Percentiles rank a stretch among this genome's conserved stretches.
These are phyloP conservation scores for Coemansia sp. DNA, from an alignment of 192 early-diverging fungal genomes.

Conservation along the genomic window DNA sequence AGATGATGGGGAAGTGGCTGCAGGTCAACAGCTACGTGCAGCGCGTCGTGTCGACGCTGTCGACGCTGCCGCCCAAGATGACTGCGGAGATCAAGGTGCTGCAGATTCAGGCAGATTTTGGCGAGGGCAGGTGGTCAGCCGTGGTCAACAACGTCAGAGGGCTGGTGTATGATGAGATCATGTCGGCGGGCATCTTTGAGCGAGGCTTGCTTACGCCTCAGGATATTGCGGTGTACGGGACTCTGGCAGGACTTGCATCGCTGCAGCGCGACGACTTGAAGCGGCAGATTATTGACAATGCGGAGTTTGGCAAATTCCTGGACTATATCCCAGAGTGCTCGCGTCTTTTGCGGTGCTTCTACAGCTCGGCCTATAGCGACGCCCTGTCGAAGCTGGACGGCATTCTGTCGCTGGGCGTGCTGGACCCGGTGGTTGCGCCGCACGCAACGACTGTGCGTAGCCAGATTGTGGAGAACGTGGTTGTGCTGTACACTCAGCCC, in stretches of 20 bases:
- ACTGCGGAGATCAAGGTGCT: constrained; percentile 19
- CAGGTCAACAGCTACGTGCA: constrained; percentile 34
- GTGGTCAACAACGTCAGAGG: constrained; percentile 7
- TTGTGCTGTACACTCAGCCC: constrained; percentile 43
- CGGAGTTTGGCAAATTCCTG: constrained; percentile 36
- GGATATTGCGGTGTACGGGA: constrained; percentile 48
- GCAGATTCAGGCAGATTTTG: constrained; percentile 28
- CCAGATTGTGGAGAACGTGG: constrained; percentile 30
- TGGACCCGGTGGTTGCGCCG: constrained; percentile 36
- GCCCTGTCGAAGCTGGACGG: constrained; percentile 21
- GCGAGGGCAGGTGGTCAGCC: constrained; percentile 30
- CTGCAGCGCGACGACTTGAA: constrained; percentile 31
- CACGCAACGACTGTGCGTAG: constrained; percentile 15
- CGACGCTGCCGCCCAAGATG: constrained; percentile 5
- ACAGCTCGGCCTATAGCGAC: constrained; percentile 30
- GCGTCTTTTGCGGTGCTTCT: constrained; percentile 31
- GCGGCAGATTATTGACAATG: constrained; percentile 20
- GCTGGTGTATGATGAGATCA: constrained; percentile 10
- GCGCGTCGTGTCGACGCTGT: constrained; percentile 16
- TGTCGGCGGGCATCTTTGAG: constrained; percentile 9
- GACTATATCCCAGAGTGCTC: constrained; percentile 44
- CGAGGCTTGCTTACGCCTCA: constrained; percentile 13
- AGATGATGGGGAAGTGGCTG: constrained; percentile 30
- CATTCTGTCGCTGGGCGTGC: constrained; percentile 27
- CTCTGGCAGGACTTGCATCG: constrained; percentile 35